Evolutionary conservation across 805 yeast genomes (phyloP), one percentile per base, ranked within the genome.

Genomic region (Yarrowia sp.): DNA sequence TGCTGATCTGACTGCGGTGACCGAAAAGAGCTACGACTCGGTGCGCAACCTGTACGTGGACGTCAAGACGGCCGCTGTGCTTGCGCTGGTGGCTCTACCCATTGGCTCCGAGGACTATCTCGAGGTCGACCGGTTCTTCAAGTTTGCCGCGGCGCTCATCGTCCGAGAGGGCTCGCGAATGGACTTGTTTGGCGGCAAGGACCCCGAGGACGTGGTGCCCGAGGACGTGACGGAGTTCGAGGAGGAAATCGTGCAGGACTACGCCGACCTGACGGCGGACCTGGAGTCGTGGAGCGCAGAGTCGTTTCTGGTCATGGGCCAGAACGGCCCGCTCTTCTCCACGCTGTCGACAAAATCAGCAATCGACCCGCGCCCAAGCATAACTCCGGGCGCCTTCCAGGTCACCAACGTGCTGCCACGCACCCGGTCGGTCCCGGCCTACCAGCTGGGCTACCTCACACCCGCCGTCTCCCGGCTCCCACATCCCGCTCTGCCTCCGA

Each of bases 241-340:
- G 44, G 53, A 49, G 10, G 72, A 69, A 18, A 62, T 66, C 10
- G 44, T 65, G 56, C 66, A 59, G 25, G 73, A 72, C 6, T 70
- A 70, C 65, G 64, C 66, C 13, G 64, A 66, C 8, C 65, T 74
- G 29, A 66, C 87, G 76, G 80, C 85, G 66, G 85, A 82, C 67
- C 86, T 88, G 75, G 83, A 82, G 67, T 85, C 88, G 68, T 89
- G 94, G 92, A 90, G 90, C 70, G 97, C 96, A 77, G 94, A 92
- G 72, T 83, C 91, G 0, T 79, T 81, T 64, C 81, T 80, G 63
- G 72, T 86, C 32, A 74, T 82, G 9, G 84, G 87, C 3, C 81
- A 82, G 18, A 81, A 81, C 41, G 90, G 86, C 39, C 96, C 97
- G 13, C 77, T 94, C 55, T 93, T 94, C 70, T 81, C 96, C 6